Conservation (phyloP, 1,139 yeast species). For the Pneumocystis oryctolagi region DNA sequence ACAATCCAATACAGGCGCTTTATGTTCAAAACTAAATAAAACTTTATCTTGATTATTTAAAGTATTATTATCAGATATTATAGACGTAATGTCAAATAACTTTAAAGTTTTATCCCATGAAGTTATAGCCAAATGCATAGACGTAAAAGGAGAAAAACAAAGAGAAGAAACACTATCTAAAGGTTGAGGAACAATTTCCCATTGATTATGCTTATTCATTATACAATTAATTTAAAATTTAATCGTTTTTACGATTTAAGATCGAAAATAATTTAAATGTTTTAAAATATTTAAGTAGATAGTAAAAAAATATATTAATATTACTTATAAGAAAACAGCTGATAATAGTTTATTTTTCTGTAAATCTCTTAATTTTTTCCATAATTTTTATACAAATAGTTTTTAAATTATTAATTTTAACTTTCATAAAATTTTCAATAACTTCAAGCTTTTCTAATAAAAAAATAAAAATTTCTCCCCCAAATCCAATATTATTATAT, state of each 20-base stretch:
- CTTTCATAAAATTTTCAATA: not conserved
- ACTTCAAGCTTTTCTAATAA: not conserved
- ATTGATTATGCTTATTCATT: not conserved
- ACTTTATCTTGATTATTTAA: slow-evolving; percentile 14
- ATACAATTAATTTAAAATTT: not conserved
- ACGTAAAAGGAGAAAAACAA: slow-evolving; percentile 8
- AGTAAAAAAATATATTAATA: not conserved
- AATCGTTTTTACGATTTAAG: not conserved
- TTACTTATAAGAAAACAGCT: not conserved
- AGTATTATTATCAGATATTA: slow-evolving; percentile 18
- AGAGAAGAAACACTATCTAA: slow-evolving; percentile 12
- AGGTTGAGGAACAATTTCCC: slow-evolving; percentile 3
- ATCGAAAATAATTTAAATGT: not conserved
- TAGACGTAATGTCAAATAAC: slow-evolving; percentile 20
- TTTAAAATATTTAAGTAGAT: not conserved
- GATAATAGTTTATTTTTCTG: not conserved
- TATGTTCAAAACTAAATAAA: slow-evolving; percentile 18
- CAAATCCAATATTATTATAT: not conserved
- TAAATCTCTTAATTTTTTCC: not conserved
- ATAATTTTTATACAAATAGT: not conserved
- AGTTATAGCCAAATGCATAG: slow-evolving; percentile 20
- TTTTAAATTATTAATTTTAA: not conserved
- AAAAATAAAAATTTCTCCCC: not conserved
- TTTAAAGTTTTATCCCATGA: slow-evolving; percentile 27
- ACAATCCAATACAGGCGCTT: slow-evolving; percentile 11